phyloP scores from a whole-genome alignment of 768 basidiomycete species.

The Suillus subalutaceus region DNA sequence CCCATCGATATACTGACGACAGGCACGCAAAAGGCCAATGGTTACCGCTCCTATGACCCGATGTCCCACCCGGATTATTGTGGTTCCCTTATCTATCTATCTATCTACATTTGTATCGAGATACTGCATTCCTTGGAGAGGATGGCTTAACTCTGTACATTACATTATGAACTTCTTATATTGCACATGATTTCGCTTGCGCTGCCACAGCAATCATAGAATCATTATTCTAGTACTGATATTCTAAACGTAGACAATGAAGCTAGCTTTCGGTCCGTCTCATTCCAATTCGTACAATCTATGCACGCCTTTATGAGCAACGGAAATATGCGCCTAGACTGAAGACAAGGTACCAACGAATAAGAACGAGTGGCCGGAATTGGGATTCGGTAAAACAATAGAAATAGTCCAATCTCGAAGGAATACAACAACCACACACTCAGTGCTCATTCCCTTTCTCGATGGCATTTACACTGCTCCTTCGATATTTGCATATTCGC shows the following conservation, averaged over 20 bases:
- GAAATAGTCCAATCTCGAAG: constrained; percentile 4
- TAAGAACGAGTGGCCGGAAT: not conserved
- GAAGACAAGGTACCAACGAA: constrained; percentile 1
- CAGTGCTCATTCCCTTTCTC: not conserved
- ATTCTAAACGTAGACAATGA: not conserved
- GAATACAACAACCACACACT: constrained; percentile 6
- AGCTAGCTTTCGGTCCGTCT: not conserved
- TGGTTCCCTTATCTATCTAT: constrained; percentile 11
- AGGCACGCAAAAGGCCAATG: constrained; percentile 68
- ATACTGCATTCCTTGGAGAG: constrained; percentile 12
- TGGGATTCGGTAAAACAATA: not conserved
- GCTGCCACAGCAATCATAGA: constrained; percentile 1
- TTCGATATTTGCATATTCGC: constrained; percentile 84
- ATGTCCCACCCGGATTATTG: constrained; percentile 10
- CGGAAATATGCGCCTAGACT: not conserved
- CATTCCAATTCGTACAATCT: constrained; percentile 1
- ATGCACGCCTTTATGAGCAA: not conserved
- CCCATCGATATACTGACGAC: constrained; percentile 6
- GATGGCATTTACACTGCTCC: constrained; percentile 51
- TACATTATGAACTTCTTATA: constrained; percentile 16
- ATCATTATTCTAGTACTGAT: not conserved
- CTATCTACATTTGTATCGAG: constrained; percentile 19
- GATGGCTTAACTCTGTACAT: constrained; percentile 16
- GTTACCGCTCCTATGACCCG: constrained; percentile 71
- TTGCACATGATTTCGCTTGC: constrained; percentile 13